Conservation (phyloP, 352 stramenopile genomes). For the Pythium biforme region DNA sequence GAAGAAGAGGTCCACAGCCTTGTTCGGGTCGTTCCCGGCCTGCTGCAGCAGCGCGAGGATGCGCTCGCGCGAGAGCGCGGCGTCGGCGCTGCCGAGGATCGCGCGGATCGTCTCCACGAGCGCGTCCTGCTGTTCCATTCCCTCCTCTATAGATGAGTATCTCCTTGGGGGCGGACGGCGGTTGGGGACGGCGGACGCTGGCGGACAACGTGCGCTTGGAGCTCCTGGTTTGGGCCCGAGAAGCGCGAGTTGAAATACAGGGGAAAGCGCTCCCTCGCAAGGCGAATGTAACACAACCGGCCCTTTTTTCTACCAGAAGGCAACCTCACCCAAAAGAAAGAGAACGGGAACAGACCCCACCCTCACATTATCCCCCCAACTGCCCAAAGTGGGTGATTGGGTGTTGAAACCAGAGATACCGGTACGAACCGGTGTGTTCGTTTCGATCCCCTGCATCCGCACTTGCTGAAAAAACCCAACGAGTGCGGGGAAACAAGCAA, state of each 20-base stretch:
- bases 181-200: too few species aligned
- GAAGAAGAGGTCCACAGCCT: slow-evolving; percentile 81
- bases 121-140: slow-evolving; percentile 43
- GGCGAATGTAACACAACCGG: slow-evolving; percentile 3
- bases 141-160: too few species aligned
- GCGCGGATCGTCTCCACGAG: slow-evolving; percentile 77
- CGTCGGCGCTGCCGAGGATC: slow-evolving; percentile 62
- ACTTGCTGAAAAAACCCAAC: too few species aligned
- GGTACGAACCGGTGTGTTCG: slow-evolving; percentile 10
- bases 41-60: slow-evolving; percentile 63
- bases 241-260: not conserved
- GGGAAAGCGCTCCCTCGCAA: not conserved
- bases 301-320: slow-evolving; percentile 12
- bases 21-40: slow-evolving; percentile 75
- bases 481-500: not conserved
- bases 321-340: not conserved
- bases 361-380: not conserved
- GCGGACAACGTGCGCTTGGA: too few species aligned
- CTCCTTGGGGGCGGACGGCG: not conserved
- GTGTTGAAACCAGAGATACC: slow-evolving; percentile 10
- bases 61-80: slow-evolving; percentile 51
- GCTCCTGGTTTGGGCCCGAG: too few species aligned
- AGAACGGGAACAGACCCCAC: not conserved
- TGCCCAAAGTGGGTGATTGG: slow-evolving; percentile 11
- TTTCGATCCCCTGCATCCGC: too few species aligned